Percentiles rank a stretch among this genome's conserved stretches.
phyloP scores from a whole-genome alignment of 345 rosid genomes.

The Pugionium dolabratum region DNA sequence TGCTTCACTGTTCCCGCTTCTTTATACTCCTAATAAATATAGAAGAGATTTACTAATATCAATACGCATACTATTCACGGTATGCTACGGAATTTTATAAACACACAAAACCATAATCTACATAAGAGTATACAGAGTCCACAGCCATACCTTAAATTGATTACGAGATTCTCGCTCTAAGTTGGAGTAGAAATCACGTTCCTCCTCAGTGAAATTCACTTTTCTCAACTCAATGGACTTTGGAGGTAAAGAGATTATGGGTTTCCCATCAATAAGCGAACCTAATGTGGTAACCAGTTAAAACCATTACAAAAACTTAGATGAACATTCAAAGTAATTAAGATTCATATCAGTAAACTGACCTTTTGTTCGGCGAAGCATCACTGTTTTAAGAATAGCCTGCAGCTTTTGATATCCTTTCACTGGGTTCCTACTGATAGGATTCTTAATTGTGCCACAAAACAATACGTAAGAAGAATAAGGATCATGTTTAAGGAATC shows the following conservation, averaged over 20 bases:
- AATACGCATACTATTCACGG: background rate
- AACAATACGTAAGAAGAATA: conserved; percentile 63
- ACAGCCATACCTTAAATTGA: conserved; percentile 71
- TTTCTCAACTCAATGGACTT: conserved; percentile 69
- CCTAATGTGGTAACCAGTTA: conserved; percentile 47
- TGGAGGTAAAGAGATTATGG: conserved; percentile 80
- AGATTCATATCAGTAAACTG: conserved; percentile 29
- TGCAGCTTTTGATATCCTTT: conserved; percentile 81
- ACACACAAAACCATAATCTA: background rate
- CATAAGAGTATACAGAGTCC: conserved; percentile 1
- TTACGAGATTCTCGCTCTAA: conserved; percentile 82
- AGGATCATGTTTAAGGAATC: conserved; percentile 93
- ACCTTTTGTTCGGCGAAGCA: conserved; percentile 99
- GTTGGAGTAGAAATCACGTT: conserved; percentile 80
- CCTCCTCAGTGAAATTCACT: conserved; percentile 81
- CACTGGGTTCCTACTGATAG: conserved; percentile 59
- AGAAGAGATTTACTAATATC: conserved; percentile 12
- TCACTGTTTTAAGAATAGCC: conserved; percentile 82
- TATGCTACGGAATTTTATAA: background rate
- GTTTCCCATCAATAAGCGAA: conserved; percentile 84
- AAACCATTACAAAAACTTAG: conserved; percentile 16
- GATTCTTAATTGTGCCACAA: conserved; percentile 62
- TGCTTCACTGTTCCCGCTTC: conserved; percentile 99
- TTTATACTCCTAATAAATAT: conserved; percentile 74
- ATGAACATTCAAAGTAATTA: conserved; percentile 19